Percentiles rank a stretch among this genome's conserved stretches.
Evolutionary conservation across 164 flowering plant species (phyloP).

Genomic region (Macadamia integrifolia): DNA sequence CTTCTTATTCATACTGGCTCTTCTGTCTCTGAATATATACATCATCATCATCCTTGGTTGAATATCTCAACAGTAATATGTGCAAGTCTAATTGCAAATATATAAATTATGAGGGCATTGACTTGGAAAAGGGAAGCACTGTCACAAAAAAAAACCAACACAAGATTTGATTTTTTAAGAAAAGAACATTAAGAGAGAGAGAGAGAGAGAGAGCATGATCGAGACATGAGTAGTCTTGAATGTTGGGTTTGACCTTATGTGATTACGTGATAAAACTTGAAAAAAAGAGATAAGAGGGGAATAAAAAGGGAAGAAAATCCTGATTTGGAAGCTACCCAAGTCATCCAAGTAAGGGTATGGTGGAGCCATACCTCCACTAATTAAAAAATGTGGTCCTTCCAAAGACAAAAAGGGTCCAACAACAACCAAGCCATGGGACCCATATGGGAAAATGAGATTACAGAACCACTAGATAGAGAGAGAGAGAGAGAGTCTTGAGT

Average conservation of each 20-base stretch:
- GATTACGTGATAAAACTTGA: conserved; percentile 6
- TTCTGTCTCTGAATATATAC: background rate
- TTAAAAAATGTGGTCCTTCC: background rate
- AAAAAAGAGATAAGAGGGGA: conserved; percentile 9
- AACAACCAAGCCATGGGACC: conserved; percentile 7
- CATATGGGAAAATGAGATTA: conserved; percentile 1
- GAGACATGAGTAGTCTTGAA: conserved; percentile 27
- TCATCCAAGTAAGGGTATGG: conserved; percentile 17
- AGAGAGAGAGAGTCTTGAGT: conserved; percentile 9
- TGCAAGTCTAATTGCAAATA: background rate
- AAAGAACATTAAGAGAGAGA: conserved; percentile 4
- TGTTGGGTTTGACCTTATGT: conserved; percentile 39
- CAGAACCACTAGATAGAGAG: conserved; percentile 22
- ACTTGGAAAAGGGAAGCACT: conserved; percentile 10
- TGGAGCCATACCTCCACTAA: conserved; percentile 38
- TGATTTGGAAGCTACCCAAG: conserved; percentile 19
- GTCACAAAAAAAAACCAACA: conserved; percentile 12
- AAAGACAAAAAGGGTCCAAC: conserved; percentile 11
- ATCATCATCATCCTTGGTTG: too few species aligned
- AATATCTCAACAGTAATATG: background rate
- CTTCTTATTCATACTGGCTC: background rate
- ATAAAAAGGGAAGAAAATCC: conserved; percentile 8
- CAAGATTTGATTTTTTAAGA: background rate
- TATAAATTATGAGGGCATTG: conserved; percentile 16
- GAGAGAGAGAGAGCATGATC: conserved; percentile 15